phyloP scores from a whole-genome alignment of 1,284 basidiomycete species.

The Leccinum variabile region DNA sequence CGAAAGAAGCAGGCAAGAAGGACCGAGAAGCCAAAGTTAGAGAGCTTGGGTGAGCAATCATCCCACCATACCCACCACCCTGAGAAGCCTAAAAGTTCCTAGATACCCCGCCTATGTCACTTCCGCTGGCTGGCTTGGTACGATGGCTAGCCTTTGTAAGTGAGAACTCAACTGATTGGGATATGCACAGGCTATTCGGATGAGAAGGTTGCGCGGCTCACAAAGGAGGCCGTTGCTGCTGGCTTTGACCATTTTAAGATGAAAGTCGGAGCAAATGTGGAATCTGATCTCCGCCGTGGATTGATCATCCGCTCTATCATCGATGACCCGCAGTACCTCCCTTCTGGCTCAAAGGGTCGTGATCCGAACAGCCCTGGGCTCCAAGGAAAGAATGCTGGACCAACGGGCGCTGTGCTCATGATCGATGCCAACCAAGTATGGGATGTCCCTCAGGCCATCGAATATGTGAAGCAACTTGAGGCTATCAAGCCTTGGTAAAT shows the following conservation, averaged over 20 bases:
- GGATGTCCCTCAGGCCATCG: slow-evolving; percentile 92
- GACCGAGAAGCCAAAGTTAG: slow-evolving; percentile 75
- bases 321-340: slow-evolving; percentile 81
- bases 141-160: background rate
- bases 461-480: slow-evolving; percentile 82
- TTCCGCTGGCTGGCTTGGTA: slow-evolving; percentile 88
- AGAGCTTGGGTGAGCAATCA: slow-evolving; percentile 50
- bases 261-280: slow-evolving; percentile 88
- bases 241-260: slow-evolving; percentile 98
- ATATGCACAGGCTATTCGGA: slow-evolving; percentile 63
- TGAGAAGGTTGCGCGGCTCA: slow-evolving; percentile 87
- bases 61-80: background rate
- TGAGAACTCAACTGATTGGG: slow-evolving; percentile 2
- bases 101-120: slow-evolving; percentile 96
- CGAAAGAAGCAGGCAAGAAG: slow-evolving; percentile 73
- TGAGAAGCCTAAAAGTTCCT: background rate
- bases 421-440: slow-evolving; percentile 97
- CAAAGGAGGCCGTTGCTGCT: slow-evolving; percentile 78
- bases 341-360: slow-evolving; percentile 51
- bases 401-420: slow-evolving; percentile 92
- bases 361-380: slow-evolving; percentile 67
- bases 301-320: slow-evolving; percentile 90
- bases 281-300: slow-evolving; percentile 84
- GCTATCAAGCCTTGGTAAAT: slow-evolving; percentile 86
- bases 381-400: slow-evolving; percentile 89